phyloP scores from a whole-genome alignment of 2,329 filamentous ascomycete genomes.

The Aciculosporium take region DNA sequence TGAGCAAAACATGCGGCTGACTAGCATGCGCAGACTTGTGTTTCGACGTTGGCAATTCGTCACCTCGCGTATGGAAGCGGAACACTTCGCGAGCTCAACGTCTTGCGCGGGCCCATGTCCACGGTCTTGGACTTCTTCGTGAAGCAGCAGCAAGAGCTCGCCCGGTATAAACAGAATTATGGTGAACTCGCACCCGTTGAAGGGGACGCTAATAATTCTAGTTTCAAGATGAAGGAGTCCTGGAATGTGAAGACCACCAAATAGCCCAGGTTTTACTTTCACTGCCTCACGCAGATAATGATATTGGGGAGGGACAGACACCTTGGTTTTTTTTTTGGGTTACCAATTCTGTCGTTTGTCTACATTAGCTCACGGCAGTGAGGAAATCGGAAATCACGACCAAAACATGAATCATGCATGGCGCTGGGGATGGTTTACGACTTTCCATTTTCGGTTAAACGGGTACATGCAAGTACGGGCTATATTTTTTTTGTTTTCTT shows the following conservation, averaged over 20 bases:
- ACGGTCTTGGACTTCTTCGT: conserved; percentile 51
- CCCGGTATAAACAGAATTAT: conserved; percentile 41
- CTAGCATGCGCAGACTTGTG: conserved; percentile 48
- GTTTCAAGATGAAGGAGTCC: conserved; percentile 2
- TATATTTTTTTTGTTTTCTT: background rate
- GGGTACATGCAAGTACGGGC: background rate
- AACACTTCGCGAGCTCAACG: conserved; percentile 46
- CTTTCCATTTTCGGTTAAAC: background rate
- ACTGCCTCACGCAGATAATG: background rate
- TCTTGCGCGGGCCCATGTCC: conserved; percentile 65
- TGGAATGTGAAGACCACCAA: background rate
- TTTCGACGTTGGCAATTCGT: conserved; percentile 64
- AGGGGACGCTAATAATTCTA: conserved; percentile 12
- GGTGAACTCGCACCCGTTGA: conserved; percentile 23
- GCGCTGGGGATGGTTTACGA: background rate
- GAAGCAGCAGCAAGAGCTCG: conserved; percentile 48
- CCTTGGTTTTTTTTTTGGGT: background rate
- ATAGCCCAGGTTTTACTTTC: background rate
- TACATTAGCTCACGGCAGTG: background rate
- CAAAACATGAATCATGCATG: background rate
- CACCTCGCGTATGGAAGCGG: conserved; percentile 62
- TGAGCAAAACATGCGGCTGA: too few species aligned
- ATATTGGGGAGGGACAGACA: background rate
- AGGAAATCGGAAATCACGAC: background rate
- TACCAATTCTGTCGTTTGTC: too few species aligned